phyloP scores from a whole-genome alignment of 352 stramenopile genomes.

The Peronospora destructor region DNA sequence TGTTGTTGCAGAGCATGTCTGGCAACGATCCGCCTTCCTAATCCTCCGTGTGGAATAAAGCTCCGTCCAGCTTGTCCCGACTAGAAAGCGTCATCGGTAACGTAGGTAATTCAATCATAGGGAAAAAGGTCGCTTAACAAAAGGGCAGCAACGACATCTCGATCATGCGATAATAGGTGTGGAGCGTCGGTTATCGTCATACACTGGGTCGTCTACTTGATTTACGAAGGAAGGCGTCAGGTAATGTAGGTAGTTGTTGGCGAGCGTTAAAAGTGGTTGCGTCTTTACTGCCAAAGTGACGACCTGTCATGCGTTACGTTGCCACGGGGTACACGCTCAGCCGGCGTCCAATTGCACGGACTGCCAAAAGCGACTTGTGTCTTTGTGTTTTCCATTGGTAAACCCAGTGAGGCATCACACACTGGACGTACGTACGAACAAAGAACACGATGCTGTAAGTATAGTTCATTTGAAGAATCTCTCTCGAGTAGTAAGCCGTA shows the following conservation, averaged over 20 bases:
- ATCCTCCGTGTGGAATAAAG: conserved; percentile 16
- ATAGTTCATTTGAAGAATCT: too few species aligned
- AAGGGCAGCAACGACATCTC: conserved; percentile 9
- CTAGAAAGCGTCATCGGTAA: not conserved
- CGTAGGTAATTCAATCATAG: not conserved
- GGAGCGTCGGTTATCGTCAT: too few species aligned
- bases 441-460: too few species aligned
- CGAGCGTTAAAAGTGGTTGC: too few species aligned
- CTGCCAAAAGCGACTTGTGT: too few species aligned
- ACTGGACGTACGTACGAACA: too few species aligned
- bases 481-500: not conserved
- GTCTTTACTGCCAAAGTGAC: not conserved
- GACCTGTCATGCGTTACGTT: too few species aligned
- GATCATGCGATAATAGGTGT: conserved; percentile 22
- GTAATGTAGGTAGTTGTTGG: conserved; percentile 9
- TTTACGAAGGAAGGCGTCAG: conserved; percentile 12
- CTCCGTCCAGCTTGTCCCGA: conserved; percentile 3
- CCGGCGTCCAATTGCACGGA: too few species aligned
- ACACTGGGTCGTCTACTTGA: too few species aligned
- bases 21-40: conserved; percentile 3
- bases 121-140: conserved; percentile 1
- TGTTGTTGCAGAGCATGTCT: not conserved
- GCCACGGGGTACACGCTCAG: too few species aligned
- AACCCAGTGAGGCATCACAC: too few species aligned
- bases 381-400: too few species aligned